Conservation (phyloP, 495 filamentous ascomycete species). For the Neurospora hispaniola region DNA sequence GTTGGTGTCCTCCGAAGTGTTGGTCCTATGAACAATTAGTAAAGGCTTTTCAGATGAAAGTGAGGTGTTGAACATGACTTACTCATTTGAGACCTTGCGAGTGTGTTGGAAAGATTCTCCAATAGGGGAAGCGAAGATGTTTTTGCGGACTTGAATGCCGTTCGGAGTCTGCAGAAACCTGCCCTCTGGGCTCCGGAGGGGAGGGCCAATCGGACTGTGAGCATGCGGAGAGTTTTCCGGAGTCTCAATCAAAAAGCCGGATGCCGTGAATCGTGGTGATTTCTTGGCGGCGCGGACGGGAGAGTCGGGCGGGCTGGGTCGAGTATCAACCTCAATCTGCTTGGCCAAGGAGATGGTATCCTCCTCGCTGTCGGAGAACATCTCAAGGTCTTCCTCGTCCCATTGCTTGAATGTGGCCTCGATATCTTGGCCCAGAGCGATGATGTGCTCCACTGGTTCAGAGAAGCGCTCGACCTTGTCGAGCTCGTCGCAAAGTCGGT, state of each 20-base stretch:
- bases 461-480: background rate
- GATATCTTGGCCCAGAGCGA: background rate
- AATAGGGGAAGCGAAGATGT: background rate
- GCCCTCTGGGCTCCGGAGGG: too few species aligned
- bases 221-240: too few species aligned
- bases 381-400: background rate
- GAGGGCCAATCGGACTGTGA: too few species aligned
- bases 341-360: fast-evolving
- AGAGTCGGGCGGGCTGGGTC: background rate
- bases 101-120: background rate
- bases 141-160: too few species aligned
- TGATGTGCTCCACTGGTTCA: background rate
- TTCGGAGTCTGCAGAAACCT: too few species aligned
- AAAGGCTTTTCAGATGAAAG: background rate
- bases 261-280: too few species aligned
- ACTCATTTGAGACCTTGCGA: background rate
- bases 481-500: background rate
- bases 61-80: background rate
- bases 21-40: background rate
- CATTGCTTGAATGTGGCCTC: background rate
- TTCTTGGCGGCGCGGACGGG: background rate
- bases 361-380: background rate
- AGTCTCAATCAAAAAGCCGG: too few species aligned
- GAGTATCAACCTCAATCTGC: background rate
- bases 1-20: fast-evolving